Evolutionary conservation across 805 yeast genomes (phyloP).

Genomic region (Danielia oregonensis): DNA sequence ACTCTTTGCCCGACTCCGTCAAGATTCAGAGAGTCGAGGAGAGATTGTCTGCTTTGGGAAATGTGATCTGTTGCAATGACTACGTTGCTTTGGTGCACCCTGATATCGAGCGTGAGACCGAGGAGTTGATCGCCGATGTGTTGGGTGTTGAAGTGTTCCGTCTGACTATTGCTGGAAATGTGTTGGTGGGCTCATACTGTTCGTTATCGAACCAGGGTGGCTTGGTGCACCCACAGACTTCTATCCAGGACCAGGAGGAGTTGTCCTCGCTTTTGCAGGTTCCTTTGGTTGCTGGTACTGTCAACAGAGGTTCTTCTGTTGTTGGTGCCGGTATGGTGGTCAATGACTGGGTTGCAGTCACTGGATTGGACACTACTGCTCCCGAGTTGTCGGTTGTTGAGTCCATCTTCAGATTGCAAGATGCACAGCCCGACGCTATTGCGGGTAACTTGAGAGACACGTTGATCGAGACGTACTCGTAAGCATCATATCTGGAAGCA

Average conservation of each 20-base stretch:
- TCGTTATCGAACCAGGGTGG: constrained; percentile 96
- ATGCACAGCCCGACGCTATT: constrained; percentile 83
- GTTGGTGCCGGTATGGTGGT: constrained; percentile 99
- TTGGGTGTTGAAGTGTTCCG: constrained; percentile 98
- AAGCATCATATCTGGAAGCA: constrained; percentile 8
- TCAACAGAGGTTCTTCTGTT: constrained; percentile 94
- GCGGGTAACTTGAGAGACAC: constrained; percentile 86
- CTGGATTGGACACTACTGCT: constrained; percentile 97
- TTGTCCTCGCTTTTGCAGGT: constrained; percentile 91
- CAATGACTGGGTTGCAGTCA: constrained; percentile 95
- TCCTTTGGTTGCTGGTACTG: constrained; percentile 97
- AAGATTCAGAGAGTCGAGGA: constrained; percentile 98
- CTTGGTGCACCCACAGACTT: constrained; percentile 95
- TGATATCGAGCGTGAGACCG: constrained; percentile 98
- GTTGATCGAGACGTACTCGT: constrained; percentile 86
- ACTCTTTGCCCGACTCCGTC: constrained; percentile 91
- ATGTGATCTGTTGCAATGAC: constrained; percentile 97
- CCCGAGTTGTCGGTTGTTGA: constrained; percentile 97
- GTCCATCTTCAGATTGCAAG: constrained; percentile 90
- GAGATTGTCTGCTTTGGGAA: constrained; percentile 93
- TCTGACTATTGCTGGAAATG: constrained; percentile 98
- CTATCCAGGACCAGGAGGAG: constrained; percentile 97
- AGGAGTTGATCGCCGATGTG: constrained; percentile 96
- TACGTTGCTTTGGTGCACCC: constrained; percentile 99
- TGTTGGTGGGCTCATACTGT: constrained; percentile 95